These are phyloP conservation scores for Globisporangium parvum DNA, from an alignment of 352 stramenopile species.

Conservation along the genomic window DNA sequence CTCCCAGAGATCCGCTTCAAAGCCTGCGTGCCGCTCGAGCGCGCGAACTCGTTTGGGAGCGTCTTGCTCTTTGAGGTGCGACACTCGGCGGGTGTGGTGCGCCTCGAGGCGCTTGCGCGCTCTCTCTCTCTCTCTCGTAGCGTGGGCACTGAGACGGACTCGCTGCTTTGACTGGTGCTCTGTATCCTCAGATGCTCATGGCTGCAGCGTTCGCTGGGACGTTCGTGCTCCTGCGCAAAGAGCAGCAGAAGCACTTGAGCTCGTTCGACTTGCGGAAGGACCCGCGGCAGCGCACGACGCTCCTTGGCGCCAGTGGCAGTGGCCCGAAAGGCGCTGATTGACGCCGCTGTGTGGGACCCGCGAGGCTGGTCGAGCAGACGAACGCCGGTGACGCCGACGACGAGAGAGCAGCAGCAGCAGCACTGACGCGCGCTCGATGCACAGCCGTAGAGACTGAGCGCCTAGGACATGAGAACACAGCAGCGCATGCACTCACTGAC, in stretches of 20 bases:
- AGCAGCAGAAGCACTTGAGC: conserved; percentile 75
- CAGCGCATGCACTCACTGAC: too few species aligned
- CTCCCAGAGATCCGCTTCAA: conserved; percentile 43
- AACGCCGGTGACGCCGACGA: too few species aligned
- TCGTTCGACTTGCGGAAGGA: conserved; percentile 74
- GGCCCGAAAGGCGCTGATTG: conserved; percentile 7
- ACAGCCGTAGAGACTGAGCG: too few species aligned
- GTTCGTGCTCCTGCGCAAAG: conserved; percentile 41
- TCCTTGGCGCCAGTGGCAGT: conserved; percentile 20
- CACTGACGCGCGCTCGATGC: neutral
- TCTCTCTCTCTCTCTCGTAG: too few species aligned
- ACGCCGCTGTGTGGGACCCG: neutral
- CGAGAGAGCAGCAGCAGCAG: neutral
- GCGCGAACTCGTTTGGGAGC: conserved; percentile 25
- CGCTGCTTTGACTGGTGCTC: conserved; percentile 1
- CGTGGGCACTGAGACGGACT: neutral
- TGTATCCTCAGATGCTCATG: conserved; percentile 38
- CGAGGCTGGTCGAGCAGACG: too few species aligned
- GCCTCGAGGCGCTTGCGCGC: too few species aligned
- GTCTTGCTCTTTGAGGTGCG: conserved; percentile 75
- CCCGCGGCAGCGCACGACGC: conserved; percentile 35
- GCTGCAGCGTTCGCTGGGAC: conserved; percentile 30
- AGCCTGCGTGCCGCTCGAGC: conserved; percentile 37
- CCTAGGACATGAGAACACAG: too few species aligned
- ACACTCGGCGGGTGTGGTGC: neutral